Evolutionary conservation across 1,284 basidiomycete genomes (phyloP), one percentile per base, ranked within the genome.

Genomic region (Leucoagaricus sp.): DNA sequence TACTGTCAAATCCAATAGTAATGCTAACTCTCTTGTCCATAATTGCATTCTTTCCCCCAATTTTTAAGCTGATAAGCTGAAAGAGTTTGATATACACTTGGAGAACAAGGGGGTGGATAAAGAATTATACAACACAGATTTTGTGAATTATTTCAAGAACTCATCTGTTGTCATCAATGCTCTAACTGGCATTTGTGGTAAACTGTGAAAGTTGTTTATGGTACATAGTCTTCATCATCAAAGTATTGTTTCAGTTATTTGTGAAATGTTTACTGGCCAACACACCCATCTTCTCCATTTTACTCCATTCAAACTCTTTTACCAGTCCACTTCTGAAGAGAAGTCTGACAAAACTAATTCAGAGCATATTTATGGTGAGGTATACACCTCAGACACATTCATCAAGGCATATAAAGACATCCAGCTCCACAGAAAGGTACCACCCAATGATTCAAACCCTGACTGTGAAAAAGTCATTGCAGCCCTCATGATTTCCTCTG

Each of bases 401-500:
- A 58, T 69, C n/a, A 31, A 63, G 1, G 71, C 66, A 29, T 59
- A 72, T 49, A 62, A 65, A 31, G 58, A 58, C 3, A 60, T 70
- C 34, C 63, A 60, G 19, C 58, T 72, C 4, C 72, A 71, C 69
- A 28, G 45, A 17, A 53, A 54, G 9, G 44, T 50, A 10, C 60
- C 60, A 23, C 62, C 63, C 9, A 50, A 41, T 15, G 61, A 67
- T 26, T 56, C 61, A 5, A 60, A 59, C 4, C 69, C 65, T 47
- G 60, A 62, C 2, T 62, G 64, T 0, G 68, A 72, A 55, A 56
- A 60, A 9, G 61, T 66, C 12, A 61, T 74, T 9, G 64, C 64
- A 0, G 64, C 60, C 1, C 50, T 75, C 3, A 72, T 74, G 67
- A 50, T 72, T 13, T 72, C 66, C 62, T 75, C 73, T 0, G 72